Percentiles rank a stretch among this genome's conserved stretches.
Evolutionary conservation across 257 asterid genomes (phyloP).

Genomic region (Primulina eburnea): DNA sequence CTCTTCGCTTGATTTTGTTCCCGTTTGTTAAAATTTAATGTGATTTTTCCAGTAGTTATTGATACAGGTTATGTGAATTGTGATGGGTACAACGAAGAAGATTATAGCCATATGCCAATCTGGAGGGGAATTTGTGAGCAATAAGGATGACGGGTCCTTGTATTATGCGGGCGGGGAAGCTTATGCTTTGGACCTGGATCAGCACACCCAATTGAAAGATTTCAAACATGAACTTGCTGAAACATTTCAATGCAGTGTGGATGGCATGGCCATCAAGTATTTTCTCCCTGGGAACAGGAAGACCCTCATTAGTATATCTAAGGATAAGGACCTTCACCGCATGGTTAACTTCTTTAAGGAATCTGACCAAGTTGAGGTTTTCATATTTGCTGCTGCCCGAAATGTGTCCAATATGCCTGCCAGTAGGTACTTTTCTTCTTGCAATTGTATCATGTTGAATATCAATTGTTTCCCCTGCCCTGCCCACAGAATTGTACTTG

Average conservation of each 20-base stretch:
- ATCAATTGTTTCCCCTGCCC: neutral
- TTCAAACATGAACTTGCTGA: conserved; percentile 87
- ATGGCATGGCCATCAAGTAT: conserved; percentile 72
- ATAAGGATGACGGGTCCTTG: conserved; percentile 70
- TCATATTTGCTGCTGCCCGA: conserved; percentile 55
- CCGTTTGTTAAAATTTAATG: conserved; percentile 12
- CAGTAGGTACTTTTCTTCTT: conserved; percentile 60
- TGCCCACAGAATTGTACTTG: neutral
- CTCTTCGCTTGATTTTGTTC: conserved; percentile 6
- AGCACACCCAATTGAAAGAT: conserved; percentile 62
- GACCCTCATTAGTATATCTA: conserved; percentile 84
- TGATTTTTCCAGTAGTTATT: conserved; percentile 15
- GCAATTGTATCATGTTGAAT: neutral
- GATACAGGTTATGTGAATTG: conserved; percentile 23
- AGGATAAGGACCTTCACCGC: conserved; percentile 93
- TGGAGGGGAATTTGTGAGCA: conserved; percentile 83
- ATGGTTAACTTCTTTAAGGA: conserved; percentile 92
- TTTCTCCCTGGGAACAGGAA: conserved; percentile 89
- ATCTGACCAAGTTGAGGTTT: conserved; percentile 91
- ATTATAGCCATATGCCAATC: conserved; percentile 91
- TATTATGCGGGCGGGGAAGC: conserved; percentile 88
- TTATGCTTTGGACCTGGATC: conserved; percentile 82
- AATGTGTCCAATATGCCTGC: conserved; percentile 65
- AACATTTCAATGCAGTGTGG: conserved; percentile 58
- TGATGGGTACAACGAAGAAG: conserved; percentile 60